phyloP scores from a whole-genome alignment of 106 monocot species.

The Apostasia ramifera region DNA sequence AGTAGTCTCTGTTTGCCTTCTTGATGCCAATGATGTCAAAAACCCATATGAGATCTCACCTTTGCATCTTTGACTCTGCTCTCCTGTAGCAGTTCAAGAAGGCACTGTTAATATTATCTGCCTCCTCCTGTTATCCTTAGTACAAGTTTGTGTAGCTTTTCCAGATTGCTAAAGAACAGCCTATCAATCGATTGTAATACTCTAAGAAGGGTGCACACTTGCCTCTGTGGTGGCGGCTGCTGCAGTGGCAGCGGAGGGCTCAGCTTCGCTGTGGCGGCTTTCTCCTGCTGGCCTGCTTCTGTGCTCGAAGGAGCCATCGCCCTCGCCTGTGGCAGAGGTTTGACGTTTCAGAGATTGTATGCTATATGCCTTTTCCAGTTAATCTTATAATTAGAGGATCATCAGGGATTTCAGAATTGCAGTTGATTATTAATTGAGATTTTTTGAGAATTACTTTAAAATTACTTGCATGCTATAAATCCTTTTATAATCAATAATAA shows the following conservation, averaged over 20 bases:
- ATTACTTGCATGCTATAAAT: too few relatives aligned
- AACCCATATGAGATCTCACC: conserved; percentile 1
- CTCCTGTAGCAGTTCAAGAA: conserved; percentile 7
- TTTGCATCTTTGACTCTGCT: conserved; percentile 3
- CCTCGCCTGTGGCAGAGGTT: not conserved
- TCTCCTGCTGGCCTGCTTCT: not conserved
- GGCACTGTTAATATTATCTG: conserved; percentile 5
- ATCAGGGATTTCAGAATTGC: too few relatives aligned
- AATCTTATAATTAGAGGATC: not conserved
- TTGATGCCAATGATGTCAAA: conserved; percentile 1
- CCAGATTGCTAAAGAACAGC: conserved; percentile 5
- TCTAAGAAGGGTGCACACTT: not conserved
- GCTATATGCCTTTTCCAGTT: not conserved
- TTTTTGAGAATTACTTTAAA: too few relatives aligned
- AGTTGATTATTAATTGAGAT: too few relatives aligned
- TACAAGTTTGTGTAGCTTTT: conserved; percentile 6
- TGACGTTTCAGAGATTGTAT: not conserved
- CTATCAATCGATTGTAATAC: not conserved
- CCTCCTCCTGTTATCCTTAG: not conserved
- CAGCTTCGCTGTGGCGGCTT: not conserved
- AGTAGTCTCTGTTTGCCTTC: not conserved
- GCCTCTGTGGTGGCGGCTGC: conserved; percentile 3
- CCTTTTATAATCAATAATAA: too few relatives aligned
- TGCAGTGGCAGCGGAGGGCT: not conserved
- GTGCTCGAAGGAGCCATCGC: not conserved